Base-by-base conservation (phyloP, 306 rosid species). In the Rosa chinensis region DNA sequence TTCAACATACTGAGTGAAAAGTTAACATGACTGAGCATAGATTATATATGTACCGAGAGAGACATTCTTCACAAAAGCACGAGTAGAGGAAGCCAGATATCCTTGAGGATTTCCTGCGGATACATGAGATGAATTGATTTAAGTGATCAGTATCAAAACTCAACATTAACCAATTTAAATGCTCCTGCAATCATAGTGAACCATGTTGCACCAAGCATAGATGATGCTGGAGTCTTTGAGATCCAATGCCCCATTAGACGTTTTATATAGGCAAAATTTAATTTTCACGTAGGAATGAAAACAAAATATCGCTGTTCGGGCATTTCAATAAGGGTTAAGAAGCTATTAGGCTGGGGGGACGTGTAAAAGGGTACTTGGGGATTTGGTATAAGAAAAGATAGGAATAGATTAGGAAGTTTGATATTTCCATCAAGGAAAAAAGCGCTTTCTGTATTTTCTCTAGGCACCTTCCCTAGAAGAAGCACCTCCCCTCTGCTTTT, bases 1-100 rank as follows among this genome's bases (percentile, higher is more conserved):
- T 40, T 73, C 66, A 70, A 53, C 47, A 70, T 70, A 37, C 39
- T 35, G 18, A 70, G 48, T 48, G 49, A 55, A 62, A 77, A 70
- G 84, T 64, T 68, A 79, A 76, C 66, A 66, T 18, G 10, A 78
- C 48, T 25, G 32, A 71, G 76, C 76, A 80, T 69, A 63, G 67
- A 81, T 76, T 44, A 69, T 72, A 81, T 84, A 10, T 6, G 13
- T 63, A 93, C 98, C 97, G 40, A 42, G 55, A 76, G 98, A 91
- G 63, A 81, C 84, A 79, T 91, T 91, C 81, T 85, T 93, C 82
- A 90, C 55, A 81, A 88, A 87, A 25, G 80, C 84, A 91, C 89
- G 82, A 8, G 89, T 62, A 61, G 84, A 84, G 76, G 94, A 87
- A 83, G 83, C 82, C 79, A 79, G 77, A 82, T 66, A 68, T 63